Conservation (phyloP, 495 filamentous ascomycete genomes). For the Neurospora sp. region DNA sequence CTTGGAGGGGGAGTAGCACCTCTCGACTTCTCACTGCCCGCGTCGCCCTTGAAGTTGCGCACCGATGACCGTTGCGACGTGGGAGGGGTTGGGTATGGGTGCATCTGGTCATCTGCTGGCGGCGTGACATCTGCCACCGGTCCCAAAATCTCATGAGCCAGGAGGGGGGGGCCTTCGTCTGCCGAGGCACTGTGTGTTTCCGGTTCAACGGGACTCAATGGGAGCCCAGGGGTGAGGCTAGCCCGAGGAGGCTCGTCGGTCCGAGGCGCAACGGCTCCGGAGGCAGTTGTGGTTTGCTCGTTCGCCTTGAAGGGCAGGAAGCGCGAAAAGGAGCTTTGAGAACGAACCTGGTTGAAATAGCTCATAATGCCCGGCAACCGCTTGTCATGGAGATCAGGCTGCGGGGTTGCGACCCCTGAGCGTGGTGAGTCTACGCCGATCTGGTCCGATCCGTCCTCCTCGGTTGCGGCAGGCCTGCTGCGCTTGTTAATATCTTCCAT, state of each 20-base stretch:
- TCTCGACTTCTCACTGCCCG: constrained; percentile 31
- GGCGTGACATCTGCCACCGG: constrained; percentile 22
- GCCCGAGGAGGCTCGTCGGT: constrained; percentile 25
- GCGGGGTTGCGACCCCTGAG: constrained; percentile 76
- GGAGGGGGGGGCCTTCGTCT: constrained; percentile 40
- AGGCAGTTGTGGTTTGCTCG: constrained; percentile 28
- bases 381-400: constrained; percentile 82
- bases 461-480: constrained; percentile 39
- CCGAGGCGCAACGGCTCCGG: constrained; percentile 22
- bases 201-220: constrained; percentile 14
- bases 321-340: constrained; percentile 34
- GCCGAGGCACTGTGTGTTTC: constrained; percentile 15
- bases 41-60: constrained; percentile 36
- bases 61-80: constrained; percentile 45
- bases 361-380: constrained; percentile 83
- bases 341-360: constrained; percentile 97
- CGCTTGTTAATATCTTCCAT: constrained; percentile 35
- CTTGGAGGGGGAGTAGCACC: constrained; percentile 12
- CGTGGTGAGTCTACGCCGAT: constrained; percentile 76
- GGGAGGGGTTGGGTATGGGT: constrained; percentile 49
- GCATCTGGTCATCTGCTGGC: constrained; percentile 23
- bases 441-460: constrained; percentile 65
- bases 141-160: constrained; percentile 38
- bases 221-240: constrained; percentile 14
- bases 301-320: constrained; percentile 26